A percentile compares a stretch with the other conserved stretches of the same genome.
Evolutionary conservation across 768 basidiomycete species (phyloP).

Genomic region (Lactarius tabidus): DNA sequence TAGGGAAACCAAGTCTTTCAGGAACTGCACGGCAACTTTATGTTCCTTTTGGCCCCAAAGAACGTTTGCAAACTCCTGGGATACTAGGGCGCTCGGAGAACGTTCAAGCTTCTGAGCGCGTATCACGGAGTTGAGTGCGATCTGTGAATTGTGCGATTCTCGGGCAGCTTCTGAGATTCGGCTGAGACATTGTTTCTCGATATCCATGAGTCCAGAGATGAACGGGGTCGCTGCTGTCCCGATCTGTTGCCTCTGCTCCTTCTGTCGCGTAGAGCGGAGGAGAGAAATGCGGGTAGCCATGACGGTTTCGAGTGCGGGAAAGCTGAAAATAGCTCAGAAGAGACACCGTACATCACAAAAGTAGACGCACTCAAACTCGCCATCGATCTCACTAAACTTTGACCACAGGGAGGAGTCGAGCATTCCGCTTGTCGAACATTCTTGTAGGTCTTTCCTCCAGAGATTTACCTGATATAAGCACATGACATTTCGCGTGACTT

Average conservation of each 20-base stretch:
- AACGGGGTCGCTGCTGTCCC: slow-evolving; percentile 63
- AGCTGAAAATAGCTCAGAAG: slow-evolving; percentile 44
- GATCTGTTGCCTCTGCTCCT: slow-evolving; percentile 71
- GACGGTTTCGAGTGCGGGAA: slow-evolving; percentile 68
- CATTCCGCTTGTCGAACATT: slow-evolving; percentile 33
- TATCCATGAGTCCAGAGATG: slow-evolving; percentile 43
- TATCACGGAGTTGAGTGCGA: slow-evolving; percentile 82
- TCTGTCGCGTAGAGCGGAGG: slow-evolving; percentile 63
- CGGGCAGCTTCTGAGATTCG: slow-evolving; percentile 71
- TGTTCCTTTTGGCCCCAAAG: slow-evolving; percentile 88
- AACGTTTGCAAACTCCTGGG: slow-evolving; percentile 83
- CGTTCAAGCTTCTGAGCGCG: slow-evolving; percentile 63
- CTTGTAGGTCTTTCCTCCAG: slow-evolving; percentile 50
- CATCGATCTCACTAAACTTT: slow-evolving; percentile 45
- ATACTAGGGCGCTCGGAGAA: slow-evolving; percentile 47
- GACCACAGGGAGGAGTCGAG: slow-evolving; percentile 37
- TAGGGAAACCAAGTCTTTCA: slow-evolving; percentile 43
- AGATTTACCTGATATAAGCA: slow-evolving; percentile 71
- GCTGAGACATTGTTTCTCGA: slow-evolving; percentile 71
- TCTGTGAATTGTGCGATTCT: slow-evolving; percentile 60
- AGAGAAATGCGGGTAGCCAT: slow-evolving; percentile 80
- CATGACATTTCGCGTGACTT: slow-evolving; percentile 66
- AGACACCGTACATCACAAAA: neutral
- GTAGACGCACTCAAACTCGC: slow-evolving; percentile 60
- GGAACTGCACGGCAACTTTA: slow-evolving; percentile 70